A percentile compares a stretch with the other conserved stretches of the same genome.
These are phyloP conservation scores for Pezicula radicicola DNA, from an alignment of 2,329 filamentous ascomycete genomes.

Conservation along the genomic window DNA sequence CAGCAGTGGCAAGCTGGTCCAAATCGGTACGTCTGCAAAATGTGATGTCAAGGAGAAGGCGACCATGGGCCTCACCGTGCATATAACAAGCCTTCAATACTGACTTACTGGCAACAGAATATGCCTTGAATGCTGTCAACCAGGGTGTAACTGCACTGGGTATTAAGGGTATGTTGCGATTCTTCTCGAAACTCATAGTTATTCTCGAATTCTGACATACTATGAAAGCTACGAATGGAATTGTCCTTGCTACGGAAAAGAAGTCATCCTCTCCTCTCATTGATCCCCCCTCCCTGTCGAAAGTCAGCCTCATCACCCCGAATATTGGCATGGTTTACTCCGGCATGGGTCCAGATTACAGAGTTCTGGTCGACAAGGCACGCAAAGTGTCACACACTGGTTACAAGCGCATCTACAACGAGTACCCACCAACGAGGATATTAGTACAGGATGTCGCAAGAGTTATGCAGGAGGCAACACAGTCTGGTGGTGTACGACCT, in stretches of 20 bases:
- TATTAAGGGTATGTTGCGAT: conserved; percentile 75
- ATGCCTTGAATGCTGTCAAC: conserved; percentile 98
- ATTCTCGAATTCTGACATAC: neutral
- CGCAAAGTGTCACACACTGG: conserved; percentile 97
- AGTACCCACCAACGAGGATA: conserved; percentile 99
- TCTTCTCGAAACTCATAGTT: neutral
- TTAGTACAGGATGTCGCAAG: conserved; percentile 96
- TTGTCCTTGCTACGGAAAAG: conserved; percentile 98
- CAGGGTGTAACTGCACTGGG: conserved; percentile 97
- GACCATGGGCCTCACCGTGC: conserved; percentile 7
- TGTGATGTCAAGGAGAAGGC: neutral
- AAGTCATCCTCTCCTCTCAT: conserved; percentile 97
- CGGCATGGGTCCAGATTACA: conserved; percentile 98
- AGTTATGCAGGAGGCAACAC: conserved; percentile 98
- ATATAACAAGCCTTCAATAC: conserved; percentile 10
- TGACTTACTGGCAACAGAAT: conserved; percentile 60
- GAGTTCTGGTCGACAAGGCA: conserved; percentile 94
- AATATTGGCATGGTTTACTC: conserved; percentile 99
- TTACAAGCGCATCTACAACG: conserved; percentile 99
- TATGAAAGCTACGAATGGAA: conserved; percentile 84
- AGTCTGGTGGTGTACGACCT: conserved; percentile 93
- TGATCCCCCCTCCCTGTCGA: conserved; percentile 90
- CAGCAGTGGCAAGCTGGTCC: conserved; percentile 91
- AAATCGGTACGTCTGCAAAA: conserved; percentile 69
- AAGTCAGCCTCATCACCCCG: conserved; percentile 96